A percentile compares a stretch with the other conserved stretches of the same genome.
phyloP scores from a whole-genome alignment of 2,329 filamentous ascomycete species.

The Dothidotthia symphoricarpi region DNA sequence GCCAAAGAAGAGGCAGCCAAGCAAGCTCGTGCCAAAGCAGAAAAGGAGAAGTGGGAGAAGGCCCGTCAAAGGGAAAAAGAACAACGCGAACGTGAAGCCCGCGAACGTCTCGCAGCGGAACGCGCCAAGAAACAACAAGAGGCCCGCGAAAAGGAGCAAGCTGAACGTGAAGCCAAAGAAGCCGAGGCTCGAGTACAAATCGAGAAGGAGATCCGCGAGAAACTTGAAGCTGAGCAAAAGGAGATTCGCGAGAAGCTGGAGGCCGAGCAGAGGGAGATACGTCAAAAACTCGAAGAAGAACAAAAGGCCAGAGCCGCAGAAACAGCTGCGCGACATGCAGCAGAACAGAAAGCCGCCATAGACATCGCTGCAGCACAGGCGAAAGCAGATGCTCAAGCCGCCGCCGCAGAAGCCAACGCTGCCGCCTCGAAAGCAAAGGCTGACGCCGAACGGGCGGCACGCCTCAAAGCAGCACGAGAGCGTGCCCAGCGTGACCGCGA shows the following conservation, averaged over 20 bases:
- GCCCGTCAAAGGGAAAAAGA: conserved; percentile 50
- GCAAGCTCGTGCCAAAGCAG: conserved; percentile 46
- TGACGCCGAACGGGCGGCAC: conserved; percentile 36
- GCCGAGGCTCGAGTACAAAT: conserved; percentile 37
- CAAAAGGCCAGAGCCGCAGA: conserved; percentile 41
- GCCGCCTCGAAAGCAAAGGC: conserved; percentile 34
- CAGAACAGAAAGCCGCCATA: conserved; percentile 36
- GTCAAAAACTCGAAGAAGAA: too few relatives aligned
- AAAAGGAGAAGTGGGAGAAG: conserved; percentile 54
- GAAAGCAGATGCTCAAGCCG: conserved; percentile 34
- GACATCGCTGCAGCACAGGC: conserved; percentile 35
- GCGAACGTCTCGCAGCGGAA: conserved; percentile 47
- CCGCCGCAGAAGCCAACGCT: conserved; percentile 30
- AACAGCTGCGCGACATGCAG: conserved; percentile 40
- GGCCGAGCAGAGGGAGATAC: conserved; percentile 21
- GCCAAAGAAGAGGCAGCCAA: conserved; percentile 51
- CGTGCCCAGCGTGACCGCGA: conserved; percentile 41
- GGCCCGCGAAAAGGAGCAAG: conserved; percentile 43
- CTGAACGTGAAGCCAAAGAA: conserved; percentile 39
- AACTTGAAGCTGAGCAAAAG: conserved; percentile 43
- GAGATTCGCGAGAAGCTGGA: conserved; percentile 45
- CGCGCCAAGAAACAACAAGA: conserved; percentile 42
- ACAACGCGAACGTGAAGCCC: conserved; percentile 49
- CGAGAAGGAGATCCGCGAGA: conserved; percentile 46
- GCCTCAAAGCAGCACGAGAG: conserved; percentile 42